These are phyloP conservation scores for Lobosporangium transversale DNA, from an alignment of 192 early-diverging fungal genomes.

Conservation along the genomic window DNA sequence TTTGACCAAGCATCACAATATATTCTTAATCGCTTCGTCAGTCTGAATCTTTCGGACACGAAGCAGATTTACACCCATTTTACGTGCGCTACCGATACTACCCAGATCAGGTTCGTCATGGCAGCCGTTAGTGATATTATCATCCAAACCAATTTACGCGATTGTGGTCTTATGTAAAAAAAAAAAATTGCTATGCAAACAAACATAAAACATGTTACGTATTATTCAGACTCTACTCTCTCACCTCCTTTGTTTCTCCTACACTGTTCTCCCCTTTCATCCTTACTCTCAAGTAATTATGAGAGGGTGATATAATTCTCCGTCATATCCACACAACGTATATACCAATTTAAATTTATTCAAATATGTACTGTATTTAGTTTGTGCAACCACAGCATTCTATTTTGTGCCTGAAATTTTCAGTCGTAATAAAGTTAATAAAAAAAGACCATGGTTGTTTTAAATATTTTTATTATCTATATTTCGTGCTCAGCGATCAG, in stretches of 20 bases:
- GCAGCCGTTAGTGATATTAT: constrained; percentile 91
- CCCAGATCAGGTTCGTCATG: constrained; percentile 91
- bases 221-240: too few species aligned
- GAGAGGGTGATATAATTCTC: background rate
- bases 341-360: too few species aligned
- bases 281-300: background rate
- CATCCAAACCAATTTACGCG: constrained; percentile 84
- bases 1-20: constrained; percentile 83
- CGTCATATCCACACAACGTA: too few species aligned
- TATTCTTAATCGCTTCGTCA: constrained; percentile 82
- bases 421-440: too few species aligned
- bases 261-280: background rate
- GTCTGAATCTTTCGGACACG: constrained; percentile 78
- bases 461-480: constrained; percentile 1
- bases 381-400: too few species aligned
- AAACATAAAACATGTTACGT: background rate
- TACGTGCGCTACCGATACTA: constrained; percentile 88
- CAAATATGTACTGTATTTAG: too few species aligned
- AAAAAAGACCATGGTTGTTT: too few species aligned
- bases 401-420: too few species aligned
- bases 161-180: constrained; percentile 79
- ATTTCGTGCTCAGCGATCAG: too few species aligned
- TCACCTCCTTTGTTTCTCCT: too few species aligned
- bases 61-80: constrained; percentile 92
- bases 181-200: background rate